Evolutionary conservation across 768 basidiomycete genomes (phyloP).

Genomic region (Hygrocybe punicea): DNA sequence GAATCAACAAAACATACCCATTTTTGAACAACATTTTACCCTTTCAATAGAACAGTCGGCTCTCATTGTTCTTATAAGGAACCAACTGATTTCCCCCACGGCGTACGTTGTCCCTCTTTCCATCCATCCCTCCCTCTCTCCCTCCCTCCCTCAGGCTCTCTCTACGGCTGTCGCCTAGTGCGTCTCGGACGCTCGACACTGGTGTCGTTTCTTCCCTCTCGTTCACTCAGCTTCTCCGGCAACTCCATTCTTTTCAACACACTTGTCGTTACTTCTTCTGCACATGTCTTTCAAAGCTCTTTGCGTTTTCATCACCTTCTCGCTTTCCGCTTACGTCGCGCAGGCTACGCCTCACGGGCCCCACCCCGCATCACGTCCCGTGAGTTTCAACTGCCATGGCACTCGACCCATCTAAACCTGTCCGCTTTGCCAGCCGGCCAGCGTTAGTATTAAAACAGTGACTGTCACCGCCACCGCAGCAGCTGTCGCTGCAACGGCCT

Average conservation of each 20-base stretch:
- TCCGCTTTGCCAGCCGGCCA: conserved; percentile 10
- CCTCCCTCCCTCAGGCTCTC: neutral
- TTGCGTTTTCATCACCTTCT: conserved; percentile 39
- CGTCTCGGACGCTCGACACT: conserved; percentile 41
- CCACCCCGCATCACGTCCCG: conserved; percentile 20
- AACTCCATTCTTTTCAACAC: conserved; percentile 24
- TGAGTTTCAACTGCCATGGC: conserved; percentile 4
- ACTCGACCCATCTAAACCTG: conserved; percentile 6
- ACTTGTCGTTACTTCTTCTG: conserved; percentile 18
- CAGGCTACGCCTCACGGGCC: conserved; percentile 31
- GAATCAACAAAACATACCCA: too few relatives aligned
- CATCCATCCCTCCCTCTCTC: neutral
- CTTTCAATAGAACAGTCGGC: too few relatives aligned
- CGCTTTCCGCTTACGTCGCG: conserved; percentile 32
- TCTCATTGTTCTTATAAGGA: neutral
- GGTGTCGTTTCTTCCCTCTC: conserved; percentile 49
- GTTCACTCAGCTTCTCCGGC: conserved; percentile 26
- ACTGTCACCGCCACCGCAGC: conserved; percentile 32
- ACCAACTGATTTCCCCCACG: too few relatives aligned
- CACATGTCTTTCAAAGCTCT: conserved; percentile 44
- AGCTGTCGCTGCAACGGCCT: conserved; percentile 15
- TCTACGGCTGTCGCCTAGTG: neutral
- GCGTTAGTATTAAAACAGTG: conserved; percentile 30
- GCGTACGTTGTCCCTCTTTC: neutral
- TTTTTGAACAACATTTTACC: too few relatives aligned